phyloP scores from a whole-genome alignment of 192 early-diverging fungal genomes.

The Coemansia sp. region DNA sequence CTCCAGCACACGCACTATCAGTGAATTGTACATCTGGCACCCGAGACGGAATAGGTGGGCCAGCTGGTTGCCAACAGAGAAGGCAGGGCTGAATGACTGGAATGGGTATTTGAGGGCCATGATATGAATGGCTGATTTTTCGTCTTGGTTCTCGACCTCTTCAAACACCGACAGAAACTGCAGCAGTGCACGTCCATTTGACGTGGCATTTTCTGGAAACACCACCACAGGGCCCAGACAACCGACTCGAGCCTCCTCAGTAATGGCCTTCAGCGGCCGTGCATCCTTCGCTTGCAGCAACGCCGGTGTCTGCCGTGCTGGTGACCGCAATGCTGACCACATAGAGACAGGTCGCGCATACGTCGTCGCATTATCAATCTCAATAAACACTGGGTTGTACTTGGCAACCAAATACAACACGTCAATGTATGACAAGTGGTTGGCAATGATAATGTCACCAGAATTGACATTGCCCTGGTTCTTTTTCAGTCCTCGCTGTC shows the following conservation, averaged over 20 bases:
- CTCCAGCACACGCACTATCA: constrained; percentile 58
- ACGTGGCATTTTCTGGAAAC: constrained; percentile 66
- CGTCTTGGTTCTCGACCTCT: constrained; percentile 57
- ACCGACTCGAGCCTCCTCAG: constrained; percentile 26
- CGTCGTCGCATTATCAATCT: constrained; percentile 42
- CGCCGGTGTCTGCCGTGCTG: constrained; percentile 30
- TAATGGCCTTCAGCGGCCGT: constrained; percentile 26
- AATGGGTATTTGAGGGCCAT: constrained; percentile 46
- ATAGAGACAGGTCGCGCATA: constrained; percentile 24
- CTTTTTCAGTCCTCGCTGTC: neutral
- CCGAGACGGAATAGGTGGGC: constrained; percentile 63
- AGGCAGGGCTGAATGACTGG: constrained; percentile 27
- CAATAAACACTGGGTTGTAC: constrained; percentile 59
- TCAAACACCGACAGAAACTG: constrained; percentile 75
- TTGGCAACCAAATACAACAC: constrained; percentile 67
- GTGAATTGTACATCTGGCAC: constrained; percentile 56
- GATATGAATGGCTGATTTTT: constrained; percentile 59
- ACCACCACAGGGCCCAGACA: constrained; percentile 37
- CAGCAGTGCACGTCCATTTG: constrained; percentile 82
- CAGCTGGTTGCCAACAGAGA: constrained; percentile 56
- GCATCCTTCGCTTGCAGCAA: constrained; percentile 34
- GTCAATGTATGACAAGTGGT: constrained; percentile 84
- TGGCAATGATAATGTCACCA: constrained; percentile 78
- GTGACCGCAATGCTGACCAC: constrained; percentile 35
- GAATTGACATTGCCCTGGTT: constrained; percentile 20